Evolutionary conservation across 169 alveolate genomes (phyloP).

Genomic region (Plasmodium sp.): DNA sequence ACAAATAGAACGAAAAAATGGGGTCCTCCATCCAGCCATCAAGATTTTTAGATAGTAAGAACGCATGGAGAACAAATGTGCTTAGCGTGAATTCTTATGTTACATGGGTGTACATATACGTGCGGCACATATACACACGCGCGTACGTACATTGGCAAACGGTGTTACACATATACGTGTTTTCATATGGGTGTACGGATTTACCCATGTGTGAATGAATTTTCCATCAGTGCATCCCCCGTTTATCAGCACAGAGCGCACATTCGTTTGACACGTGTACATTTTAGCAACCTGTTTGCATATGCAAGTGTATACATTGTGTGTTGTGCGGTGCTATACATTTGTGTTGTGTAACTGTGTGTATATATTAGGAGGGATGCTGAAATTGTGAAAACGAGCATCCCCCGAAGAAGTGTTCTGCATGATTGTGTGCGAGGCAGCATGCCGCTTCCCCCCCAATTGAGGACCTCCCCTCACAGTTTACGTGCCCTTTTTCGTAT

Average conservation of each 20-base stretch:
- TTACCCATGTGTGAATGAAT: not conserved
- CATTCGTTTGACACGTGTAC: not conserved
- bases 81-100: not conserved
- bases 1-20: conserved; percentile 34
- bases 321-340: not conserved
- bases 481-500: not conserved
- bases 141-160: not conserved
- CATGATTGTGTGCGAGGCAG: not conserved
- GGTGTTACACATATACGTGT: not conserved
- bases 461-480: not conserved
- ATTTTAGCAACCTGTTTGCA: not conserved
- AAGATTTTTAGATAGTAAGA: conserved; percentile 72
- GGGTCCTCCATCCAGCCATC: conserved; percentile 73
- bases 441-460: not conserved
- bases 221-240: not conserved
- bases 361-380: not conserved
- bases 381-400: not conserved
- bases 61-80: conserved; percentile 2
- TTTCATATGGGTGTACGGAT: not conserved
- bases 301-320: not conserved
- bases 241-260: not conserved
- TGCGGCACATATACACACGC: not conserved
- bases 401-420: not conserved
- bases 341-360: not conserved
- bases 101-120: not conserved